These are phyloP conservation scores for Simplicillium sp. DNA, from an alignment of 2,329 filamentous ascomycete genomes.

Conservation along the genomic window DNA sequence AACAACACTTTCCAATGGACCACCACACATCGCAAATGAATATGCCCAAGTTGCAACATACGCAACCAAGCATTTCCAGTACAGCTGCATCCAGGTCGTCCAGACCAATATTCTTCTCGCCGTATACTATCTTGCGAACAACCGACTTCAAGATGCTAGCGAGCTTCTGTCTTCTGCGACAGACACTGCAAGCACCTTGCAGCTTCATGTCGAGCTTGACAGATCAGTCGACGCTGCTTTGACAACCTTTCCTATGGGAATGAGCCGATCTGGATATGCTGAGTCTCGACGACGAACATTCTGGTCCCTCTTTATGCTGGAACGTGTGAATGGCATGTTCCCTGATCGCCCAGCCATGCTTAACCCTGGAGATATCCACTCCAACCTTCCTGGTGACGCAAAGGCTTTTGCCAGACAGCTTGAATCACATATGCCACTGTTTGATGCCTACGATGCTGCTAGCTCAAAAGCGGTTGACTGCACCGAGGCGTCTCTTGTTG, in stretches of 20 bases:
- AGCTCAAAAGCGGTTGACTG: slow-evolving; percentile 23
- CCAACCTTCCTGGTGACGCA: slow-evolving; percentile 55
- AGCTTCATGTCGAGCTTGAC: slow-evolving; percentile 53
- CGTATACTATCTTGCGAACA: slow-evolving; percentile 54
- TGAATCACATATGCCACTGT: slow-evolving; percentile 48
- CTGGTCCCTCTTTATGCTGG: slow-evolving; percentile 62
- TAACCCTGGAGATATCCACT: slow-evolving; percentile 54
- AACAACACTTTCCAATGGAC: slow-evolving; percentile 26
- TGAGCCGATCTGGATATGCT: slow-evolving; percentile 46
- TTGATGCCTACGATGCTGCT: slow-evolving; percentile 35
- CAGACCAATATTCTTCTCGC: slow-evolving; percentile 59
- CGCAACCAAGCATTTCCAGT: slow-evolving; percentile 28
- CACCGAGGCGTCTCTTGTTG: slow-evolving; percentile 50
- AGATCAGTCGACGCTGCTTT: slow-evolving; percentile 29
- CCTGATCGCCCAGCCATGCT: slow-evolving; percentile 44
- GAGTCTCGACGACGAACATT: slow-evolving; percentile 64
- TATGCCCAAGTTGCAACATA: slow-evolving; percentile 46
- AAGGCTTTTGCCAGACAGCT: slow-evolving; percentile 52
- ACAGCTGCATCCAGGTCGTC: slow-evolving; percentile 46
- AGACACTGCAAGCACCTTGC: slow-evolving; percentile 47
- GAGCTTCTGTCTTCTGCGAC: slow-evolving; percentile 56
- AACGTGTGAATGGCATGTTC: slow-evolving; percentile 54
- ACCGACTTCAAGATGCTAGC: slow-evolving; percentile 49
- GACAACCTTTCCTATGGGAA: slow-evolving; percentile 42
- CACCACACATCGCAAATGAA: slow-evolving; percentile 25